Evolutionary conservation across 2,329 filamentous ascomycete genomes (phyloP).

Genomic region (Colletotrichum sansevieriae): DNA sequence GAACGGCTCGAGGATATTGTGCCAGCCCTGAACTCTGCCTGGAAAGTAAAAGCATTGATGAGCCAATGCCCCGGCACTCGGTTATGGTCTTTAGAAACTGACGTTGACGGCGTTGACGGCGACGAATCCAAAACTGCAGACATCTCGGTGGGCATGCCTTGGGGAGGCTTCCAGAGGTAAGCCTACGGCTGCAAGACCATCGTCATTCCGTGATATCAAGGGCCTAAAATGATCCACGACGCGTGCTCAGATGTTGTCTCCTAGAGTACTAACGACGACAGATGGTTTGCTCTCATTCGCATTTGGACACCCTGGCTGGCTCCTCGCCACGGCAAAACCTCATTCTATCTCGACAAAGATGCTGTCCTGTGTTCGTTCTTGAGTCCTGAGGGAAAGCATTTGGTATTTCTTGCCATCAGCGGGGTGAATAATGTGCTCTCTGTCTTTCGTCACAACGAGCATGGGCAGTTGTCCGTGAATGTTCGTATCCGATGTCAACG

Average conservation of each 20-base stretch:
- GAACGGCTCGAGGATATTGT: constrained; percentile 69
- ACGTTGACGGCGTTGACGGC: constrained; percentile 68
- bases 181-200: constrained; percentile 30
- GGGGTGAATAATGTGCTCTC: constrained; percentile 79
- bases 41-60: constrained; percentile 65
- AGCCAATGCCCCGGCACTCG: constrained; percentile 77
- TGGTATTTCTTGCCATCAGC: constrained; percentile 84
- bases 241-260: neutral
- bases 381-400: constrained; percentile 75
- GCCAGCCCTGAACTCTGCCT: constrained; percentile 65
- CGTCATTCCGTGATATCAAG: neutral
- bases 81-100: constrained; percentile 76
- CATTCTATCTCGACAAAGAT: constrained; percentile 80
- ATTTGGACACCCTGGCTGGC: constrained; percentile 88
- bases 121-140: constrained; percentile 69
- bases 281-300: constrained; percentile 87
- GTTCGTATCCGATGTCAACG: constrained; percentile 57
- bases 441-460: constrained; percentile 73
- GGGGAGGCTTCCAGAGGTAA: constrained; percentile 66
- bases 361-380: constrained; percentile 84
- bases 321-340: constrained; percentile 81
- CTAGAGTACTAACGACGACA: constrained; percentile 47
- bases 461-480: constrained; percentile 77
- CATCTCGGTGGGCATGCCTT: constrained; percentile 73
- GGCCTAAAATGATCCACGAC: neutral